Percentiles rank a stretch among this genome's conserved stretches.
phyloP scores from a whole-genome alignment of 2,329 filamentous ascomycete genomes.

The Pseudopithomyces maydicus region DNA sequence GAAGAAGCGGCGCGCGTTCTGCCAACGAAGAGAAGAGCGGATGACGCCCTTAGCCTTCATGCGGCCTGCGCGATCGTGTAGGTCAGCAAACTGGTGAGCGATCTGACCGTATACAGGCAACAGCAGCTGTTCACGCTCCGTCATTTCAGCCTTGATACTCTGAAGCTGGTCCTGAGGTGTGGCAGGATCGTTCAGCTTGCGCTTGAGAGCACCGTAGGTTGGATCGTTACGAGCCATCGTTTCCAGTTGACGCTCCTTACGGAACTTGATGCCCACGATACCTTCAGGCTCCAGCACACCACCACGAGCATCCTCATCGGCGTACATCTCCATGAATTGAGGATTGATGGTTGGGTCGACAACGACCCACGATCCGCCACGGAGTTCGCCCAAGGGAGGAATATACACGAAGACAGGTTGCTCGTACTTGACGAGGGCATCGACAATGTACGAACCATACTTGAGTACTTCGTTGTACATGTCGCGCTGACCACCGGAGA shows the following conservation, averaged over 20 bases:
- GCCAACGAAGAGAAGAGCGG: conserved; percentile 81
- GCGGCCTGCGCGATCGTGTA: conserved; percentile 94
- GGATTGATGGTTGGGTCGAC: conserved; percentile 99
- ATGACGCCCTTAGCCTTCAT: conserved; percentile 99
- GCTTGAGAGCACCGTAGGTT: conserved; percentile 81
- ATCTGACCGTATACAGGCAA: conserved; percentile 94
- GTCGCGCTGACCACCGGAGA: conserved; percentile 98
- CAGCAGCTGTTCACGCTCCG: conserved; percentile 81
- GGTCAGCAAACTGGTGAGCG: conserved; percentile 93
- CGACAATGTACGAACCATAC: conserved; percentile 98
- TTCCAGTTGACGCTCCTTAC: conserved; percentile 94
- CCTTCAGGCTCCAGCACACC: conserved; percentile 98
- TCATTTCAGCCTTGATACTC: conserved; percentile 82
- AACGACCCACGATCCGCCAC: conserved; percentile 99
- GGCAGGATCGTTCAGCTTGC: conserved; percentile 70
- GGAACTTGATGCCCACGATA: conserved; percentile 98
- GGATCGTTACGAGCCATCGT: conserved; percentile 95
- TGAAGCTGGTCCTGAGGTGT: conserved; percentile 76
- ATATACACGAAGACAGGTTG: conserved; percentile 99
- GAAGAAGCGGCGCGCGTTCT: conserved; percentile 92
- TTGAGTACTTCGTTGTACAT: conserved; percentile 99
- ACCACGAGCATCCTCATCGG: conserved; percentile 90
- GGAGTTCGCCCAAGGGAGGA: conserved; percentile 92
- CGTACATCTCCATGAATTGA: conserved; percentile 98
- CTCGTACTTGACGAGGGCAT: conserved; percentile 96